Evolutionary conservation across 2,329 filamentous ascomycete species (phyloP).

Genomic region (Nothopassalora personata): DNA sequence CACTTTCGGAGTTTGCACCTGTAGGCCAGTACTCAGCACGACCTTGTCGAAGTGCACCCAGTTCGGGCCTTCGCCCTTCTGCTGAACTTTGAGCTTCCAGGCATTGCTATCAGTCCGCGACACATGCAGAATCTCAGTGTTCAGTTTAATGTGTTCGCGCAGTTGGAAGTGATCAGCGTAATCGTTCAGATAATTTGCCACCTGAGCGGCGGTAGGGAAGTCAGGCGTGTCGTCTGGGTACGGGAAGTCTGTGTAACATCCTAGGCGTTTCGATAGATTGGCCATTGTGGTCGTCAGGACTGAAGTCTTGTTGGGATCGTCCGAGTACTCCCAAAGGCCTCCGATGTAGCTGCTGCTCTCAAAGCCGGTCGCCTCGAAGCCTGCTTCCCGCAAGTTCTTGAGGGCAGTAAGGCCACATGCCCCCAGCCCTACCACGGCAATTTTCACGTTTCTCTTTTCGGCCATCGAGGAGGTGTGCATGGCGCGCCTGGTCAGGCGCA

Average conservation of each 20-base stretch:
- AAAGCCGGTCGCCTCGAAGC: slow-evolving; percentile 2
- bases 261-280: slow-evolving; percentile 10
- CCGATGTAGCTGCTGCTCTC: neutral
- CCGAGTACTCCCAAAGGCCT: neutral
- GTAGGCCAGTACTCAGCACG: slow-evolving; percentile 1
- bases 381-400: slow-evolving; percentile 3
- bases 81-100: slow-evolving; percentile 1
- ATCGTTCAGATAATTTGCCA: slow-evolving; percentile 4
- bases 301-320: slow-evolving; percentile 9
- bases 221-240: slow-evolving; percentile 10
- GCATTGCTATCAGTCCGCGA: neutral
- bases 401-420: neutral
- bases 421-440: slow-evolving; percentile 1
- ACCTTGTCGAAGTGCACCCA: slow-evolving; percentile 7
- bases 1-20: slow-evolving; percentile 4
- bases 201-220: slow-evolving; percentile 7
- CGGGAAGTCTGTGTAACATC: slow-evolving; percentile 10
- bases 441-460: neutral
- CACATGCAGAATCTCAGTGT: neutral
- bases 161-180: slow-evolving; percentile 10
- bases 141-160: neutral
- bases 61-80: neutral
- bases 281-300: slow-evolving; percentile 11
- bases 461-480: too few species aligned
- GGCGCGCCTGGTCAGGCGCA: too few species aligned